phyloP scores from a whole-genome alignment of 805 yeast species.

The Komagataella phaffii region DNA sequence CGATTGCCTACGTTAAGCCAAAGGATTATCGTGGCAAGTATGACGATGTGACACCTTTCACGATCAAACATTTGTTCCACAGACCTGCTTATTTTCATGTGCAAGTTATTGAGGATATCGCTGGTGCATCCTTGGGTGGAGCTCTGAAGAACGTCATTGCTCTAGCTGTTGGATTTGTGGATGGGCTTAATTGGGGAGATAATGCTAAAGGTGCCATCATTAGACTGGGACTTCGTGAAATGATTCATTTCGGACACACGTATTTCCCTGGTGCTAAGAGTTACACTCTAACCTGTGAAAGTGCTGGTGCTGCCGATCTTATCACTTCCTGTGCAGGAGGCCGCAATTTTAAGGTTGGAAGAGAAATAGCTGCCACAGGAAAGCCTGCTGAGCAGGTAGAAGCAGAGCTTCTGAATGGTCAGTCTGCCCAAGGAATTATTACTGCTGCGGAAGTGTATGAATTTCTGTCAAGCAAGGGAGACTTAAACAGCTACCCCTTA shows the following conservation, averaged over 20 bases:
- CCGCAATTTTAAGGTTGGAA: constrained; percentile 87
- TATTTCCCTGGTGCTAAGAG: constrained; percentile 69
- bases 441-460: constrained; percentile 89
- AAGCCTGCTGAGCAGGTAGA: constrained; percentile 75
- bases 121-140: constrained; percentile 94
- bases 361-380: constrained; percentile 69
- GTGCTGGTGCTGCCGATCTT: constrained; percentile 96
- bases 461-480: constrained; percentile 41
- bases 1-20: constrained; percentile 81
- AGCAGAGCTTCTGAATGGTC: constrained; percentile 80
- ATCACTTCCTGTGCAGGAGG: constrained; percentile 98
- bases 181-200: constrained; percentile 98
- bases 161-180: constrained; percentile 92
- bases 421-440: constrained; percentile 90
- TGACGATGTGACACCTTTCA: constrained; percentile 54
- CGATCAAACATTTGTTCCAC: constrained; percentile 80
- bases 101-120: constrained; percentile 80
- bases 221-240: constrained; percentile 90
- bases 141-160: constrained; percentile 96
- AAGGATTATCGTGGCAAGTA: constrained; percentile 55
- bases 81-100: constrained; percentile 93
- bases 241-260: constrained; percentile 69
- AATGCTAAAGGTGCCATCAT: constrained; percentile 96
- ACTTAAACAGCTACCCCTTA: constrained; percentile 66
- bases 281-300: constrained; percentile 80